These are phyloP conservation scores for Leishmania aethiopica DNA, from an alignment of 208 protist species.

Conservation along the genomic window DNA sequence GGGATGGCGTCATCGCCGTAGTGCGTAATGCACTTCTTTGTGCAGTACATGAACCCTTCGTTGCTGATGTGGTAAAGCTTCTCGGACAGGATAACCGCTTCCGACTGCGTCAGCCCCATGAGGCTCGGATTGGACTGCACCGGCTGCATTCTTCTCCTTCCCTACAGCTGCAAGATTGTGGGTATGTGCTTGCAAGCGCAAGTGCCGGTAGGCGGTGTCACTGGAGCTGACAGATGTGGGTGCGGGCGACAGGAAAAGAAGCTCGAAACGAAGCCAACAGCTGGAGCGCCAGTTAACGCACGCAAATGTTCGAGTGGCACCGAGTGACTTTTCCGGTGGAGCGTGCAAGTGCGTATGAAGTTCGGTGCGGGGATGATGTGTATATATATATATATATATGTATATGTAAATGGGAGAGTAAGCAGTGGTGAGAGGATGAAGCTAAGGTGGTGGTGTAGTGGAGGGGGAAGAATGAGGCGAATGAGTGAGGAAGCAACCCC, in stretches of 20 bases:
- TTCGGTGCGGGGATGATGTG: neutral
- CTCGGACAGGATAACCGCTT: slow-evolving; percentile 72
- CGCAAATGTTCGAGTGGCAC: neutral
- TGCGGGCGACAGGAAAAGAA: neutral
- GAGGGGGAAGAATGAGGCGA: neutral
- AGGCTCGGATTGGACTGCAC: slow-evolving; percentile 55
- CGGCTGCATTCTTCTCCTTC: slow-evolving; percentile 48
- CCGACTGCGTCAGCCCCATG: slow-evolving; percentile 54
- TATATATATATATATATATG: neutral
- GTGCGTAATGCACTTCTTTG: slow-evolving; percentile 67
- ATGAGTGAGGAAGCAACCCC: neutral
- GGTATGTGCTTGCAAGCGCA: neutral
- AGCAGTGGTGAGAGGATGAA: slow-evolving; percentile 4
- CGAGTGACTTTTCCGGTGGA: neutral
- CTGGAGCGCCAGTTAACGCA: neutral
- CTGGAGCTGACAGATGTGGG: neutral
- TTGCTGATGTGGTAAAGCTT: slow-evolving; percentile 57
- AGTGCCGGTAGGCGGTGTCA: neutral
- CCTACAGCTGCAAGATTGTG: neutral
- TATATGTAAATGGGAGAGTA: too few species aligned
- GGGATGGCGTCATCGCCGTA: slow-evolving; percentile 83
- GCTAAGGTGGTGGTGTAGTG: neutral
- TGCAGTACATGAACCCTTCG: slow-evolving; percentile 71
- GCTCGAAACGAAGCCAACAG: too few species aligned
- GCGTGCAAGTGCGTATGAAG: neutral